phyloP scores from a whole-genome alignment of 2,329 filamentous ascomycete species.

The Phoma sp. region DNA sequence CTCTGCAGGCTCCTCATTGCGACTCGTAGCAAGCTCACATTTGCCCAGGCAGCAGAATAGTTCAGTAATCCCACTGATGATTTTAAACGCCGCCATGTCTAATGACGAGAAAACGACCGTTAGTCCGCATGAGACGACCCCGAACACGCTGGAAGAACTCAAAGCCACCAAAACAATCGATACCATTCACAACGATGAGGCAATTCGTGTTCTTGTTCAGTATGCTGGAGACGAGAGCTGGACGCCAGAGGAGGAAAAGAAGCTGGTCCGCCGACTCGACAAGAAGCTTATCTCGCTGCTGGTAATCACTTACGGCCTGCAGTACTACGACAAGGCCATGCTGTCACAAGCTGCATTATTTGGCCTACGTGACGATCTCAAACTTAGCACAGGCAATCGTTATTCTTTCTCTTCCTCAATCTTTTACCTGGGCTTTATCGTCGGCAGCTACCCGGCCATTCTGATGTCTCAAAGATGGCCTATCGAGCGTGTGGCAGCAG shows the following conservation, averaged over 20 bases:
- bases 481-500: slow-evolving; percentile 55
- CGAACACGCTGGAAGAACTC: too few species aligned
- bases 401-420: slow-evolving; percentile 54
- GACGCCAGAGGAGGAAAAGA: slow-evolving; percentile 51
- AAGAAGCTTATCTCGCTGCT: slow-evolving; percentile 32
- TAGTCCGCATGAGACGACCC: too few species aligned
- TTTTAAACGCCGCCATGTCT: too few species aligned
- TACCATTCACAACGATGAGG: slow-evolving; percentile 30
- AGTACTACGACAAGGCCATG: slow-evolving; percentile 54
- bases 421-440: slow-evolving; percentile 58
- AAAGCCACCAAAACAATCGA: slow-evolving; percentile 15
- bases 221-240: slow-evolving; percentile 54
- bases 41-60: too few species aligned
- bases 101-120: too few species aligned
- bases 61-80: too few species aligned
- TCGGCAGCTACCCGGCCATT: slow-evolving; percentile 56
- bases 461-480: slow-evolving; percentile 55
- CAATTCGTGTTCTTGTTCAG: slow-evolving; percentile 16
- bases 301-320: slow-evolving; percentile 36
- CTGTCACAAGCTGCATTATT: slow-evolving; percentile 54
- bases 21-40: too few species aligned
- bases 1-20: too few species aligned
- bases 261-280: slow-evolving; percentile 32
- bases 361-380: slow-evolving; percentile 32
- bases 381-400: slow-evolving; percentile 48